phyloP scores from a whole-genome alignment of 805 yeast genomes.

The Wickerhamiella galacta region DNA sequence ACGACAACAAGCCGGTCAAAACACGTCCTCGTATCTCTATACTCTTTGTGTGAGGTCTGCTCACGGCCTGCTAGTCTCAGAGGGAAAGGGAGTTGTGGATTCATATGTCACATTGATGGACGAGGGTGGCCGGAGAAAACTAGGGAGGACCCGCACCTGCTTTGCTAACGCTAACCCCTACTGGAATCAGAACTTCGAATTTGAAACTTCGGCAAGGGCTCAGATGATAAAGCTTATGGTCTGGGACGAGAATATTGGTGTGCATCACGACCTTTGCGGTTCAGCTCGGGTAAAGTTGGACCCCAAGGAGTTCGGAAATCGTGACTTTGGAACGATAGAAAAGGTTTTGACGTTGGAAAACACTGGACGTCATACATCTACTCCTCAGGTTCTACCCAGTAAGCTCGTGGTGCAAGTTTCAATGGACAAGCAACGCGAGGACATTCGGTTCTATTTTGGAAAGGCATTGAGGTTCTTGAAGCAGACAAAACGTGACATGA shows the following conservation, averaged over 20 bases:
- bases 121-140: constrained; percentile 32
- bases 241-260: constrained; percentile 46
- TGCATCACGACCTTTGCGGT: constrained; percentile 50
- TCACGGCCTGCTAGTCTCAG: constrained; percentile 36
- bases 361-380: background rate
- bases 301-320: constrained; percentile 33
- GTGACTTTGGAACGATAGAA: constrained; percentile 53
- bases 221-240: constrained; percentile 40
- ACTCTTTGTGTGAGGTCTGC: constrained; percentile 48
- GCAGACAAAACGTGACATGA: constrained; percentile 48
- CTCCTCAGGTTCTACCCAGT: constrained; percentile 28
- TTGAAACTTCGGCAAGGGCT: constrained; percentile 25
- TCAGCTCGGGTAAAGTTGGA: constrained; percentile 43
- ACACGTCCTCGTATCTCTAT: constrained; percentile 26
- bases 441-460: constrained; percentile 69
- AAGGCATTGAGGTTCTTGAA: constrained; percentile 49
- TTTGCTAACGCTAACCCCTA: constrained; percentile 48
- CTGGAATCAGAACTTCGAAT: constrained; percentile 81
- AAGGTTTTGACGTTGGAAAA: constrained; percentile 38
- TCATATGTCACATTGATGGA: constrained; percentile 51
- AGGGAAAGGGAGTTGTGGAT: constrained; percentile 32
- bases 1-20: background rate
- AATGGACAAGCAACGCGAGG: constrained; percentile 63
- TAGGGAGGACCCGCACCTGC: constrained; percentile 56
- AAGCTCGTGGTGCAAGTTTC: constrained; percentile 47